Evolutionary conservation across 176 grass and related monocot species (phyloP).

Genomic region (Rhipidocladum racemiflorum): DNA sequence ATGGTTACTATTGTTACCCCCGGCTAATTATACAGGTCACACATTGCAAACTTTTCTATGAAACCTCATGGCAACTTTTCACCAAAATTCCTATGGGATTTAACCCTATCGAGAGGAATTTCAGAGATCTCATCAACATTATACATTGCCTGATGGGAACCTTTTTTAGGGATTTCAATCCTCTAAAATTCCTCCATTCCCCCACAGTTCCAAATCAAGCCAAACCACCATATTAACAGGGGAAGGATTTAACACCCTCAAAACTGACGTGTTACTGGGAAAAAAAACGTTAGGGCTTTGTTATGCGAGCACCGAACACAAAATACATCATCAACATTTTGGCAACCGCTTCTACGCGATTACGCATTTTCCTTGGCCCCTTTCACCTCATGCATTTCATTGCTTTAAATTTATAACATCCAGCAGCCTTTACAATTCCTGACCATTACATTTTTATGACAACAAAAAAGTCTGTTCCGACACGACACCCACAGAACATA

Average conservation of each 20-base stretch:
- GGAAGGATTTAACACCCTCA: not conserved
- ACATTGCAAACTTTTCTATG: too few relatives aligned
- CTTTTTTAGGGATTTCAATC: not conserved
- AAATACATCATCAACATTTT: not conserved
- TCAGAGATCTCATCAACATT: not conserved
- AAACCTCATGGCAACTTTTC: not conserved
- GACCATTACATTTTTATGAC: slow-evolving; percentile 8
- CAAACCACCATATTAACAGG: not conserved
- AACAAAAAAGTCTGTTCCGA: not conserved
- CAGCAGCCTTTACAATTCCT: slow-evolving; percentile 4
- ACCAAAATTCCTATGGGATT: not conserved
- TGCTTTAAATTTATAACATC: slow-evolving; percentile 2
- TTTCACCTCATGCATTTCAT: not conserved
- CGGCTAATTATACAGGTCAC: too few relatives aligned
- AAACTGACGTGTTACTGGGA: not conserved
- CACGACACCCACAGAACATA: not conserved
- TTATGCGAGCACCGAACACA: not conserved
- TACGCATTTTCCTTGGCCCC: not conserved
- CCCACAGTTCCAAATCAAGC: not conserved
- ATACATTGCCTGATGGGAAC: not conserved
- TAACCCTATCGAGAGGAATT: not conserved
- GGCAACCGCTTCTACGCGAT: not conserved
- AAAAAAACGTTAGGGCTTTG: not conserved
- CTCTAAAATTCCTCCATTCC: not conserved
- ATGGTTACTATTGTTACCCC: too few relatives aligned